Evolutionary conservation across 192 early-diverging fungal genomes (phyloP).

Genomic region (Coemansia umbellata): DNA sequence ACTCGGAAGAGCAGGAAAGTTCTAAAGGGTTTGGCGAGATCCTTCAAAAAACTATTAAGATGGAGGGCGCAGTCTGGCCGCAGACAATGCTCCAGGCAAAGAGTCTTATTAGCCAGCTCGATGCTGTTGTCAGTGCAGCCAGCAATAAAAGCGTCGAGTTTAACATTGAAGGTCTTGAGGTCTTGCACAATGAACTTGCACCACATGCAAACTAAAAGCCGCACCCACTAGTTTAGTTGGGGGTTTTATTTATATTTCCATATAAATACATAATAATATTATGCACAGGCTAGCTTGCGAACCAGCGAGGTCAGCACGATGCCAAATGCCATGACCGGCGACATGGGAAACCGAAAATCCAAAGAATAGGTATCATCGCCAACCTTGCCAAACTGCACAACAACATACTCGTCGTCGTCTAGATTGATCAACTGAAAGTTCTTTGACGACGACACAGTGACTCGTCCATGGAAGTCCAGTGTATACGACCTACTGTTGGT

Average conservation of each 20-base stretch:
- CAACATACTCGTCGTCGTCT: conserved; percentile 87
- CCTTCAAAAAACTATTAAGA: conserved; percentile 6
- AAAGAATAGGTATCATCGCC: conserved; percentile 75
- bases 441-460: conserved; percentile 87
- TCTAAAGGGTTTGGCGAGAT: conserved; percentile 5
- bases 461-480: conserved; percentile 90
- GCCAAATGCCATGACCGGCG: conserved; percentile 81
- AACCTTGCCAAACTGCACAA: conserved; percentile 90
- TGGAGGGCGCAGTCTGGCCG: conserved; percentile 19
- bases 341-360: conserved; percentile 90
- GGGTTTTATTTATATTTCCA: conserved; percentile 8
- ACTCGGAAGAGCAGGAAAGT: neutral
- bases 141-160: neutral
- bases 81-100: conserved; percentile 41
- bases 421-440: conserved; percentile 97
- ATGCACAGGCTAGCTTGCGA: conserved; percentile 88
- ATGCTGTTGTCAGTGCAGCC: neutral
- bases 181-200: conserved; percentile 5
- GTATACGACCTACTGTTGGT: conserved; percentile 83
- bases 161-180: conserved; percentile 4
- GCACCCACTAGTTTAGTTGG: neutral
- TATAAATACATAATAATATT: conserved; percentile 20
- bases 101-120: conserved; percentile 31
- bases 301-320: conserved; percentile 89
- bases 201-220: neutral